phyloP scores from a whole-genome alignment of 2,329 filamentous ascomycete species.

The Hypoxylon rubiginosum region DNA sequence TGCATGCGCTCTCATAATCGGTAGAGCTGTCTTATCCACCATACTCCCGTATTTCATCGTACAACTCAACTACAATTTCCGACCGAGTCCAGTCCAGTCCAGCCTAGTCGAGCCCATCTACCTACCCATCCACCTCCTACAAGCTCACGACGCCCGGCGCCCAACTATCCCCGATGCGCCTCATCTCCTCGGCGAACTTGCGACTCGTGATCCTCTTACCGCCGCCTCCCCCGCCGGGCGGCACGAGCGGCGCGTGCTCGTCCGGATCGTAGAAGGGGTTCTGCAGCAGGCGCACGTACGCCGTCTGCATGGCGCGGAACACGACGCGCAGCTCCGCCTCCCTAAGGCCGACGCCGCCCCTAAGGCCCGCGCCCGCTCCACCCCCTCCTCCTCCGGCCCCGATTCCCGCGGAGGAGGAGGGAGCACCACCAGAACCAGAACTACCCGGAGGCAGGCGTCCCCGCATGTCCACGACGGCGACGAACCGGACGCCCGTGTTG shows the following conservation, averaged over 20 bases:
- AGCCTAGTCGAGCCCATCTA: neutral
- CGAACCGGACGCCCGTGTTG: slow-evolving; percentile 92
- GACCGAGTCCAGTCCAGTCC: neutral
- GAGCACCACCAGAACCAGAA: slow-evolving; percentile 41
- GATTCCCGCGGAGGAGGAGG: too few species aligned
- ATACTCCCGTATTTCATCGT: neutral
- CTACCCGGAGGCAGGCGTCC: slow-evolving; percentile 65
- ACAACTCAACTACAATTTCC: too few species aligned
- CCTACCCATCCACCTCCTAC: slow-evolving; percentile 54
- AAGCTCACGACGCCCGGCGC: slow-evolving; percentile 76
- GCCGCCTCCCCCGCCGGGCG: slow-evolving; percentile 66
- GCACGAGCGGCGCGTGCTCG: slow-evolving; percentile 73
- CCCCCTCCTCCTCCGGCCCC: slow-evolving; percentile 33
- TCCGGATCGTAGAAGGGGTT: slow-evolving; percentile 97
- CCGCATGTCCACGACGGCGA: slow-evolving; percentile 91
- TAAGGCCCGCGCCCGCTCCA: slow-evolving; percentile 23
- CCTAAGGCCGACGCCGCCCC: slow-evolving; percentile 74
- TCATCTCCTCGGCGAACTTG: slow-evolving; percentile 84
- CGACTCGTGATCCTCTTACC: slow-evolving; percentile 83
- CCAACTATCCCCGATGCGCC: slow-evolving; percentile 88
- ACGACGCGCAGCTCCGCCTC: slow-evolving; percentile 92
- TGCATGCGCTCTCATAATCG: slow-evolving; percentile 16
- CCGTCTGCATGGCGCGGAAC: slow-evolving; percentile 92
- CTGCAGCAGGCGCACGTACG: slow-evolving; percentile 88
- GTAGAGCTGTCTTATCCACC: neutral